Percentiles rank a stretch among this genome's conserved stretches.
Evolutionary conservation across 2,329 filamentous ascomycete genomes (phyloP).

Genomic region (Colletotrichum sansevieriae): DNA sequence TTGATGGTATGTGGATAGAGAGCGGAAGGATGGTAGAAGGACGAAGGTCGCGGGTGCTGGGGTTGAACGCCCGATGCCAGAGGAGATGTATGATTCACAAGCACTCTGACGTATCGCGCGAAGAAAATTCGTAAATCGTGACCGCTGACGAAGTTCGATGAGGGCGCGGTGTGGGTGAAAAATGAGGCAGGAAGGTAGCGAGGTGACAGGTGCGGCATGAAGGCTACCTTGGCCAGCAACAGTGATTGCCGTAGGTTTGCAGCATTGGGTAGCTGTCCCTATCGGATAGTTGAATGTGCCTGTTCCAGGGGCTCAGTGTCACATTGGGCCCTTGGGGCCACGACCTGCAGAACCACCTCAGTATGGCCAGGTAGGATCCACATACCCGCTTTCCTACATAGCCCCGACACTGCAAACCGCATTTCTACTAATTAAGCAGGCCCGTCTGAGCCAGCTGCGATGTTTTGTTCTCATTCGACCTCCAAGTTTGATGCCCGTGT

Average conservation of each 20-base stretch:
- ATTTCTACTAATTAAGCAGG: conserved; percentile 19
- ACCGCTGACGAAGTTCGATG: neutral
- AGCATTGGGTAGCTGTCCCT: conserved; percentile 18
- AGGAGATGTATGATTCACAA: neutral
- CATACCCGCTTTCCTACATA: conserved; percentile 9
- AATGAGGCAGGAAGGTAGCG: conserved; percentile 11
- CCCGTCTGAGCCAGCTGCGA: conserved; percentile 27
- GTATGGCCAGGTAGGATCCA: neutral
- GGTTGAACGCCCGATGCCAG: conserved; percentile 17
- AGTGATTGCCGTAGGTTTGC: conserved; percentile 33
- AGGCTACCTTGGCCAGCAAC: conserved; percentile 33
- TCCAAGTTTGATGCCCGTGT: conserved; percentile 14
- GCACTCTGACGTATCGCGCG: neutral
- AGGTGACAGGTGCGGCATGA: conserved; percentile 1
- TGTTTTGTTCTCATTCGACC: conserved; percentile 35
- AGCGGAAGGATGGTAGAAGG: conserved; percentile 62
- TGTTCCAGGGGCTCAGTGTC: neutral
- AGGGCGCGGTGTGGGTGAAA: neutral
- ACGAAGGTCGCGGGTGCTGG: conserved; percentile 69
- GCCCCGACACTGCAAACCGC: neutral
- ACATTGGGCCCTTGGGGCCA: neutral
- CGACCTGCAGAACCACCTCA: neutral
- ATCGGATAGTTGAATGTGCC: conserved; percentile 38
- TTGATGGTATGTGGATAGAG: conserved; percentile 44
- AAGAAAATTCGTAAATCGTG: neutral